Evolutionary conservation across 179 eudicot species (phyloP).

Genomic region (Beta macrorhiza): DNA sequence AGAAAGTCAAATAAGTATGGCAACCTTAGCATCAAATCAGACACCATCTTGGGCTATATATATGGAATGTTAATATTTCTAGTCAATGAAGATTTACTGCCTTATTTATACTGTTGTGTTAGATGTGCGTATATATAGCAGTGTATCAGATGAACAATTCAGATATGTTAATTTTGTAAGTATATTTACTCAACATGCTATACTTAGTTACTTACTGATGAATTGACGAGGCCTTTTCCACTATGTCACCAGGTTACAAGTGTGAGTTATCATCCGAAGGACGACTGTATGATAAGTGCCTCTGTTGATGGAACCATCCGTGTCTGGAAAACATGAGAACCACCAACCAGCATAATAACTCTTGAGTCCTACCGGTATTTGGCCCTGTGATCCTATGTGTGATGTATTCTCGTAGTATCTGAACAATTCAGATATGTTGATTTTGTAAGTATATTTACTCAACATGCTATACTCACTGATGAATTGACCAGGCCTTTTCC

Average conservation of each 20-base stretch:
- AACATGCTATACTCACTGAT: neutral
- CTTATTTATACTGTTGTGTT: neutral
- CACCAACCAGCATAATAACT: neutral
- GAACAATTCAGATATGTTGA: neutral
- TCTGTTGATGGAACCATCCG: constrained; percentile 90
- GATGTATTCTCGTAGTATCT: no score
- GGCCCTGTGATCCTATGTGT: neutral
- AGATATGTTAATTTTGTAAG: neutral
- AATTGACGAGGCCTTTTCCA: constrained; percentile 7
- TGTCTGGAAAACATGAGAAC: constrained; percentile 71
- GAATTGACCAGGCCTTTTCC: constrained; percentile 6
- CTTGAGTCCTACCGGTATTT: neutral
- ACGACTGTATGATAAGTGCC: constrained; percentile 80
- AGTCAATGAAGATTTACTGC: neutral
- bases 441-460: neutral
- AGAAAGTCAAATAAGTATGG: no score
- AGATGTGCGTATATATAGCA: neutral
- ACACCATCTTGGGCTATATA: neutral
- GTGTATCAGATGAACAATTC: no score
- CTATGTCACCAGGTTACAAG: constrained; percentile 71
- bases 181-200: neutral
- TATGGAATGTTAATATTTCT: neutral
- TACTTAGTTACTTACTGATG: neutral
- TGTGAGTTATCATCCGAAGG: constrained; percentile 95
- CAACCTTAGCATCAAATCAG: neutral